Evolutionary conservation across 768 basidiomycete genomes (phyloP).

Genomic region (Calocybe cyanea): DNA sequence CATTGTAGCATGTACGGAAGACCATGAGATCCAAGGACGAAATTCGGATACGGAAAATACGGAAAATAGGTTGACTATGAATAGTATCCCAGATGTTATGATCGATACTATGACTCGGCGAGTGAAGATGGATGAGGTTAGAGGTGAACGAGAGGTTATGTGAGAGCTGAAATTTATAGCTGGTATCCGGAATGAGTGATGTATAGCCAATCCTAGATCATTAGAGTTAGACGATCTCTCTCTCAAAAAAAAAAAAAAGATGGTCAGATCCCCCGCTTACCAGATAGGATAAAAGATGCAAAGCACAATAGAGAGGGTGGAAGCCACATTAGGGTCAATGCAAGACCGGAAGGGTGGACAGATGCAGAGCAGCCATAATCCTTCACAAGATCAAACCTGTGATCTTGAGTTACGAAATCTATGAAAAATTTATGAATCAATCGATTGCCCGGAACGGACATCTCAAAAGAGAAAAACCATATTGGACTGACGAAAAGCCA

Average conservation of each 20-base stretch:
- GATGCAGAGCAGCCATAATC: conserved; percentile 53
- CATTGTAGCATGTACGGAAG: conserved; percentile 39
- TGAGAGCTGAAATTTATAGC: conserved; percentile 26
- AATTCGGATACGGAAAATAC: conserved; percentile 29
- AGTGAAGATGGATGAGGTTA: conserved; percentile 47
- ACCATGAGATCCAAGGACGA: conserved; percentile 44
- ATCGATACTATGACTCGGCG: conserved; percentile 51
- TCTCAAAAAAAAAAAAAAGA: too few relatives aligned
- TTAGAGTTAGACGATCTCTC: not conserved
- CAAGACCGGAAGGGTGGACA: conserved; percentile 38
- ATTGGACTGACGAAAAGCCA: conserved; percentile 50
- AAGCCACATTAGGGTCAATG: conserved; percentile 40
- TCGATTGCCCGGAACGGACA: not conserved
- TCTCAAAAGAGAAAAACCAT: not conserved
- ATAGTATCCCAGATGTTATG: conserved; percentile 37
- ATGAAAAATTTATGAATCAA: too few relatives aligned
- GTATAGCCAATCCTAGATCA: conserved; percentile 28
- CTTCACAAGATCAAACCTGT: conserved; percentile 58
- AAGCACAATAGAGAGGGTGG: conserved; percentile 42
- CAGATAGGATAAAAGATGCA: conserved; percentile 37
- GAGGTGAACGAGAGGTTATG: conserved; percentile 36
- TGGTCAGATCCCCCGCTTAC: conserved; percentile 34
- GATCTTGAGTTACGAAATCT: conserved; percentile 59
- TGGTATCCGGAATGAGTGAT: conserved; percentile 24
- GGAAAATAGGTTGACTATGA: conserved; percentile 35